Evolutionary conservation across 129 eudicot genomes (phyloP).

Genomic region (Smallanthus sonchifolius): DNA sequence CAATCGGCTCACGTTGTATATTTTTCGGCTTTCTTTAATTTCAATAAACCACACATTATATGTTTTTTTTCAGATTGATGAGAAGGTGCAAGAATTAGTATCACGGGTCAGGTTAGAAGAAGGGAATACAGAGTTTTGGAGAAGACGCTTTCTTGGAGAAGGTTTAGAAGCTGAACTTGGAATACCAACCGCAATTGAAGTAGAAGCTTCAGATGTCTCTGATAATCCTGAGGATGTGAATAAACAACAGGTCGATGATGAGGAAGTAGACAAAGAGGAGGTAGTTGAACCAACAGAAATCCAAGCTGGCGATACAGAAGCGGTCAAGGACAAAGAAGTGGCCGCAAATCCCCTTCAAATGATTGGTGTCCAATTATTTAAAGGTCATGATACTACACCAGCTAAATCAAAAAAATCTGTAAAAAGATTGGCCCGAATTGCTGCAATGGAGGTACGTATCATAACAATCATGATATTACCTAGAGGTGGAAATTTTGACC

Average conservation of each 20-base stretch:
- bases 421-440: constrained; percentile 47
- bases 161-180: constrained; percentile 45
- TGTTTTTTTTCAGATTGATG: constrained; percentile 56
- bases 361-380: constrained; percentile 91
- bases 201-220: constrained; percentile 44
- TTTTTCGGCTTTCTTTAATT: neutral
- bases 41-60: neutral
- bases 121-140: constrained; percentile 98
- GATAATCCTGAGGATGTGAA: constrained; percentile 53
- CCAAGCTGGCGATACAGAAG: constrained; percentile 55
- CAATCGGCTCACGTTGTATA: neutral
- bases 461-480: neutral
- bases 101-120: constrained; percentile 77
- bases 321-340: constrained; percentile 72
- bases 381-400: constrained; percentile 53
- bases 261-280: constrained; percentile 71
- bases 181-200: constrained; percentile 41
- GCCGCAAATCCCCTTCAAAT: constrained; percentile 81
- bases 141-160: constrained; percentile 84
- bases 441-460: constrained; percentile 59
- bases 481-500: constrained; percentile 1
- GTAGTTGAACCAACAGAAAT: constrained; percentile 66
- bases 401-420: constrained; percentile 58
- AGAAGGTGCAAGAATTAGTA: constrained; percentile 74
- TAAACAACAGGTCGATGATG: constrained; percentile 60